These are phyloP conservation scores for Hysterium pulicare DNA, from an alignment of 2,329 filamentous ascomycete species.

Conservation along the genomic window DNA sequence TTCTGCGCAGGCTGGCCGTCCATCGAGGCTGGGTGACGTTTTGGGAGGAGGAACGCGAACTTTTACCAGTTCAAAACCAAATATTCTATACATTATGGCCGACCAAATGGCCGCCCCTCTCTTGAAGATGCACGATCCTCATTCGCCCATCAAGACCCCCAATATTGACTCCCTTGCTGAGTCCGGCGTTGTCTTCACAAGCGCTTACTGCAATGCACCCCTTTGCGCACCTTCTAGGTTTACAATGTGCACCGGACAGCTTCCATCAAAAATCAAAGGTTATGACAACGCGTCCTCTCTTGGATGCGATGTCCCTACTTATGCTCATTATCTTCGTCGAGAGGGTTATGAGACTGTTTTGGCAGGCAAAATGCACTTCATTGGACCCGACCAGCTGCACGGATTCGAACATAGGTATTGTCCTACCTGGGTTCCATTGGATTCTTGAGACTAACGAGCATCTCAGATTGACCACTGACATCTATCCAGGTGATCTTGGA, in stretches of 20 bases:
- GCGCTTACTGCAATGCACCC: conserved; percentile 89
- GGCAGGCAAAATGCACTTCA: conserved; percentile 97
- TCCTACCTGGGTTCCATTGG: not conserved
- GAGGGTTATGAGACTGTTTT: conserved; percentile 86
- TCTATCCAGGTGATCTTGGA: conserved; percentile 90
- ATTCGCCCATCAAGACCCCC: conserved; percentile 88
- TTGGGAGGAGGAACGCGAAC: conserved; percentile 1
- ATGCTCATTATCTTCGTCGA: conserved; percentile 83
- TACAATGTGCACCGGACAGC: conserved; percentile 88
- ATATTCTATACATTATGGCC: conserved; percentile 93
- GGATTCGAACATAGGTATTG: conserved; percentile 78
- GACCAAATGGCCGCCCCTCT: conserved; percentile 90
- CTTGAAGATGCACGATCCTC: conserved; percentile 85
- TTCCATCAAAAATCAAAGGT: conserved; percentile 86
- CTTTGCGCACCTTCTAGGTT: conserved; percentile 90
- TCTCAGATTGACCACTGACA: conserved; percentile 79
- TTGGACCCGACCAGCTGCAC: conserved; percentile 83
- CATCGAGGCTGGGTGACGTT: not conserved
- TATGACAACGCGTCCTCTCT: conserved; percentile 90
- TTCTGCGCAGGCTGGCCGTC: not conserved
- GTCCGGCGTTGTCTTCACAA: conserved; percentile 84
- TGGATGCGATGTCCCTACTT: conserved; percentile 80
- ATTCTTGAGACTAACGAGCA: not conserved
- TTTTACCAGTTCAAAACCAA: conserved; percentile 52
- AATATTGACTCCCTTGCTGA: conserved; percentile 81